These are phyloP conservation scores for Fraxinus sp. DNA, from an alignment of 305 asterid species.

Conservation along the genomic window DNA sequence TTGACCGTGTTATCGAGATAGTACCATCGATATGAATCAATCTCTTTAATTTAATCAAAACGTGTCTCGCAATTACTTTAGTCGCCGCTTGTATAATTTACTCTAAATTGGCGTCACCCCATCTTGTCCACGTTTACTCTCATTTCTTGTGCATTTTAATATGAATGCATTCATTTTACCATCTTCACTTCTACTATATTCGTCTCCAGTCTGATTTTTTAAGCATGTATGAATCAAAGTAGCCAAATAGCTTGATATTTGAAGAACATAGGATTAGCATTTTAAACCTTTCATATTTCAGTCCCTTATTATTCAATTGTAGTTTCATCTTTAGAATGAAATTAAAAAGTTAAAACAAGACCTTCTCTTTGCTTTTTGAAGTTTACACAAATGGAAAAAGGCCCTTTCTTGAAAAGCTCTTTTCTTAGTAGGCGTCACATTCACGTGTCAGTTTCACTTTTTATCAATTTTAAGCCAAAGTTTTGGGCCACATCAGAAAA, in stretches of 20 bases:
- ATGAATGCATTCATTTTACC: neutral
- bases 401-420: neutral
- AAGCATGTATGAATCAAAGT: neutral
- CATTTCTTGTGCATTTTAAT: neutral
- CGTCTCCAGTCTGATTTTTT: neutral
- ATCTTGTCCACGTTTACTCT: neutral
- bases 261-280: neutral
- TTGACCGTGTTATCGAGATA: neutral
- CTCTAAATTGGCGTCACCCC: neutral
- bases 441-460: neutral
- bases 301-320: neutral
- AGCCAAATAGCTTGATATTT: neutral
- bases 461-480: conserved; percentile 1
- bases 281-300: neutral
- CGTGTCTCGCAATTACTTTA: neutral
- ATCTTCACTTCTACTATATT: neutral
- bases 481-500: neutral
- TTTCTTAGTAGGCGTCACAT: neutral
- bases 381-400: neutral
- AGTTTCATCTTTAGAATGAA: neutral
- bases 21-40: neutral
- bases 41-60: neutral
- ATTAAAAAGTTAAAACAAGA: neutral
- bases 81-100: neutral
- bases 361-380: neutral